Evolutionary conservation across 805 yeast genomes (phyloP).

Genomic region (Suhomyces xylopsoci): DNA sequence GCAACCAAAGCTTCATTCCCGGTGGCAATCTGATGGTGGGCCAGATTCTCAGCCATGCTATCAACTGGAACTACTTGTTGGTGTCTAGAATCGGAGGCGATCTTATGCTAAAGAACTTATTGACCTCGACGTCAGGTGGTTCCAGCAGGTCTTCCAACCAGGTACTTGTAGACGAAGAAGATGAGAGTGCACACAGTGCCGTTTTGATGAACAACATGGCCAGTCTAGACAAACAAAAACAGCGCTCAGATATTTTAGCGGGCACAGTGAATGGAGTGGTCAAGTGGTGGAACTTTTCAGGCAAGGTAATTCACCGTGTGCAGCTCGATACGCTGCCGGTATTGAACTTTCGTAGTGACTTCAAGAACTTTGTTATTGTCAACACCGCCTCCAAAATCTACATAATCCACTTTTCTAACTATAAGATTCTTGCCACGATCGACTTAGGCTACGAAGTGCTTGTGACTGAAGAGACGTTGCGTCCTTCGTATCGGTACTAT

Average conservation of each 20-base stretch:
- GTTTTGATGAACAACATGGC: conserved; percentile 15
- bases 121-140: conserved; percentile 29
- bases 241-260: conserved; percentile 24
- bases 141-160: conserved; percentile 21
- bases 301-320: conserved; percentile 11
- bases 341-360: conserved; percentile 25
- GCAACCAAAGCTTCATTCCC: conserved; percentile 37
- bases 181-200: conserved; percentile 13
- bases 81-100: conserved; percentile 28
- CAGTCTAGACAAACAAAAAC: conserved; percentile 21
- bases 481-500: conserved; percentile 5
- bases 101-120: conserved; percentile 30
- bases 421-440: conserved; percentile 7
- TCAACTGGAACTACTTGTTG: conserved; percentile 33
- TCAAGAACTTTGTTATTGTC: conserved; percentile 19
- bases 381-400: conserved; percentile 14
- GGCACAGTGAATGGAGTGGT: conserved; percentile 23
- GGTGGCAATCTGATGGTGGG: conserved; percentile 21
- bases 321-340: conserved; percentile 12
- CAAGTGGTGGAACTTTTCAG: conserved; percentile 24
- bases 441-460: conserved; percentile 15
- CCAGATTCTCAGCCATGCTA: conserved; percentile 16
- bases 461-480: conserved; percentile 6
- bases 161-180: conserved; percentile 11
- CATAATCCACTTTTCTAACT: conserved; percentile 17